A percentile compares a stretch with the other conserved stretches of the same genome.
Evolutionary conservation across 2,329 filamentous ascomycete species (phyloP).

Genomic region (Pestalotiopsis sp.): DNA sequence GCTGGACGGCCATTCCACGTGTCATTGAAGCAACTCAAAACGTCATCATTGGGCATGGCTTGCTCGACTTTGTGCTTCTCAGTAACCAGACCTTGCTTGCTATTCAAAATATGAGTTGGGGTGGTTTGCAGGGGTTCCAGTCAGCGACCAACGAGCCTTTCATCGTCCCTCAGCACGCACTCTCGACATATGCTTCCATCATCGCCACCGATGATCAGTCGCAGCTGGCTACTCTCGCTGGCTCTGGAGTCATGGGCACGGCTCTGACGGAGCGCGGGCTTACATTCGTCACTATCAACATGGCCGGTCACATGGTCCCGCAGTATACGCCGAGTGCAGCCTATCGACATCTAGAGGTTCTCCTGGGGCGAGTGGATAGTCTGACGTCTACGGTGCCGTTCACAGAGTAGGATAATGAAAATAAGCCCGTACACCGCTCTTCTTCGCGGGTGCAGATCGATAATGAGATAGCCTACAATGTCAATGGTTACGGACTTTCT

Average conservation of each 20-base stretch:
- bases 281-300: conserved; percentile 58
- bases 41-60: conserved; percentile 74
- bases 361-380: conserved; percentile 67
- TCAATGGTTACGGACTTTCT: no score
- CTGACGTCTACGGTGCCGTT: conserved; percentile 28
- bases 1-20: conserved; percentile 61
- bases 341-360: conserved; percentile 73
- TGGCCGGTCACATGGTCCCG: conserved; percentile 69
- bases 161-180: conserved; percentile 67
- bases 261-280: conserved; percentile 74
- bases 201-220: conserved; percentile 35
- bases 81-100: conserved; percentile 70
- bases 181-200: background rate
- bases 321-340: conserved; percentile 70
- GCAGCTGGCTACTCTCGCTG: conserved; percentile 50
- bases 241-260: conserved; percentile 69
- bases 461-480: background rate
- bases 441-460: background rate
- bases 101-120: conserved; percentile 84
- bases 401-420: conserved; percentile 21
- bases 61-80: conserved; percentile 69
- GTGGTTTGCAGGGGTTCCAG: conserved; percentile 71
- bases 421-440: background rate
- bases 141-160: conserved; percentile 61
- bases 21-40: conserved; percentile 75